Conservation (phyloP, 495 filamentous ascomycete genomes). For the Lindgomyces ingoldianus region DNA sequence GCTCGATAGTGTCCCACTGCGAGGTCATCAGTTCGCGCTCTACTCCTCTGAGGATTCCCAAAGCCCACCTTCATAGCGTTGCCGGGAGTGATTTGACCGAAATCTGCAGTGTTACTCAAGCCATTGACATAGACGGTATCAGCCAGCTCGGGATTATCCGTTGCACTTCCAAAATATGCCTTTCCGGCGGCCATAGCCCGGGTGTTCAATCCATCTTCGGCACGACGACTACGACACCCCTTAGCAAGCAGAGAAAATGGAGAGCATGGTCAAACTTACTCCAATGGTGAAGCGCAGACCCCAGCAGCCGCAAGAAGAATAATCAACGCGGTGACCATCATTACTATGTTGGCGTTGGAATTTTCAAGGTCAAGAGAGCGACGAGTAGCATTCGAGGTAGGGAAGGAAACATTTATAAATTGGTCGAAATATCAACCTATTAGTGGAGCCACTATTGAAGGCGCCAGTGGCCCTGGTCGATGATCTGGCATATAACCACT, state of each 20-base stretch:
- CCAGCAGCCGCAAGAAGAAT: constrained; percentile 8
- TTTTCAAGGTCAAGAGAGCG: not conserved
- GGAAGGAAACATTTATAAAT: not conserved
- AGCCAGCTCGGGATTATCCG: constrained; percentile 55
- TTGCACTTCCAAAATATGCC: constrained; percentile 62
- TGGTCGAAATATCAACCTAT: no score
- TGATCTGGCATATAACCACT: no score
- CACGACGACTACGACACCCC: constrained; percentile 7
- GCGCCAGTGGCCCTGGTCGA: no score
- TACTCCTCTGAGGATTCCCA: not conserved
- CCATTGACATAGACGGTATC: constrained; percentile 53
- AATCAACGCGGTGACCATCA: not conserved
- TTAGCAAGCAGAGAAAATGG: not conserved
- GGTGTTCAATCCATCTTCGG: constrained; percentile 48
- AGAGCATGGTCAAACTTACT: not conserved
- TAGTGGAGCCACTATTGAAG: no score
- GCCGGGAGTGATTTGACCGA: constrained; percentile 24
- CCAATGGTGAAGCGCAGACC: constrained; percentile 4
- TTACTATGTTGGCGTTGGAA: not conserved
- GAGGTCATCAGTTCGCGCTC: not conserved
- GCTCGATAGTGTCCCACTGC: constrained; percentile 30
- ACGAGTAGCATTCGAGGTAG: not conserved
- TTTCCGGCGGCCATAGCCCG: constrained; percentile 56
- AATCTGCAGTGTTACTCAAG: constrained; percentile 53
- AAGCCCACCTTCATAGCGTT: constrained; percentile 21